Evolutionary conservation across 495 filamentous ascomycete genomes (phyloP), one percentile per base, ranked within the genome.

Genomic region (Cudoniella acicularis): DNA sequence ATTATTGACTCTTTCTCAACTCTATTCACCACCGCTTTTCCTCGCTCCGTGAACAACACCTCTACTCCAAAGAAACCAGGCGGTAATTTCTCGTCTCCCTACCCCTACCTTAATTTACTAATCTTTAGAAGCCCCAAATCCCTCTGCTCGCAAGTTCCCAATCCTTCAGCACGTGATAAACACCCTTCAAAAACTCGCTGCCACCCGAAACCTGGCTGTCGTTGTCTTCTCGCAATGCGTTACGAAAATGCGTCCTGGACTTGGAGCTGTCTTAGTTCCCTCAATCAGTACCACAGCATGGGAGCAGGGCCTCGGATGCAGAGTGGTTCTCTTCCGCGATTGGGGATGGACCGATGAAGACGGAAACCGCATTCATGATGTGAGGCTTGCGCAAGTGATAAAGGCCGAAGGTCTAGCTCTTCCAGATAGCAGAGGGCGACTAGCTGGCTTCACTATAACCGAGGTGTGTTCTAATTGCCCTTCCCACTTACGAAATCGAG

Each of bases 311-410:
- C 70, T 89, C 0, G 75, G 73, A 55, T 80, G 74, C 41, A 69
- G 85, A n/a, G 66, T 90, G 61, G 78, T 79, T 8, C 53, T 90
- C 18, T 89, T 84, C 67, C 70, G 83, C 36, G 86, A 88, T 72
- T 82, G 73, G 72, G 62, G 62, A 17, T 68, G 65, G 65, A 49
- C 49, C 20, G 55, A 57, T 25, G 59, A 62, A 4, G 55, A 57
- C 21, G 63, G 57, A n/a, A 25, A 49, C 3, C 13, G n/a, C 3
- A n/a, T 56, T 0, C 20, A 52, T 11, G 64, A 61, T 42, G 61
- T 63, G 10, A 45, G 64, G 11, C 30, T 66, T 24, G 60, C 59
- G 4, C 24, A 59, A 50, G 64, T 66, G 1, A 3, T 66, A 1
- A 66, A 66, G 42, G 61, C 57, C 13, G 66, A 66, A 21, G 66